Conservation (phyloP, 2,329 filamentous ascomycete species). For the Apiospora marii region DNA sequence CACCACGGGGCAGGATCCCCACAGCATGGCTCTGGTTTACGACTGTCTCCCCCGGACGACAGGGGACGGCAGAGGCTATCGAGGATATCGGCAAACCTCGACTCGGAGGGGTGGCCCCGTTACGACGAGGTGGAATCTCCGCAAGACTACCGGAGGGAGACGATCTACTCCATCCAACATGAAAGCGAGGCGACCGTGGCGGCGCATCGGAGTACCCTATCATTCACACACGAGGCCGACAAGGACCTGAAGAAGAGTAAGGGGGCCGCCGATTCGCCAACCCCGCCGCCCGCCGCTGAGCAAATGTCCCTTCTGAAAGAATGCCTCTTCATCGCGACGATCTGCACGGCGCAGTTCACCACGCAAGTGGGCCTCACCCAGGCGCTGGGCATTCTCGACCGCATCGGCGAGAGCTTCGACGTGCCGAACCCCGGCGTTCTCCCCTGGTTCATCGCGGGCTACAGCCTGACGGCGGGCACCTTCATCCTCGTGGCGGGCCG, state of each 20-base stretch:
- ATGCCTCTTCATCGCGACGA: conserved; percentile 42
- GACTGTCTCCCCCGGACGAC: too few species aligned
- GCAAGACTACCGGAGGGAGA: too few species aligned
- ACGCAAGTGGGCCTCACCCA: conserved; percentile 47
- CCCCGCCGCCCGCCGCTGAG: conserved; percentile 8
- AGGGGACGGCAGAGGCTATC: too few species aligned
- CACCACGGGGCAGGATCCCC: background rate
- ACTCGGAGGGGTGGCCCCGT: too few species aligned
- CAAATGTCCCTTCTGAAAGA: conserved; percentile 30
- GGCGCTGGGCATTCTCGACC: conserved; percentile 49
- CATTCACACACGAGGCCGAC: background rate
- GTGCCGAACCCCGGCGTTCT: conserved; percentile 46
- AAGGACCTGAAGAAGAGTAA: background rate
- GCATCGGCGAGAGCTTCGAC: conserved; percentile 52
- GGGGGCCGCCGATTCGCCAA: too few species aligned
- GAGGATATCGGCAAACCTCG: too few species aligned
- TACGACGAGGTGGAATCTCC: too few species aligned
- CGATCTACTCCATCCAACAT: background rate
- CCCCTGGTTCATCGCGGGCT: conserved; percentile 55
- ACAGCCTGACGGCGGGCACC: conserved; percentile 52
- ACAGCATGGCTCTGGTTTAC: background rate
- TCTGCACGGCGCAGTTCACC: conserved; percentile 44
- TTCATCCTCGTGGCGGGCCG: conserved; percentile 57
- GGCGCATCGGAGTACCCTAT: background rate
- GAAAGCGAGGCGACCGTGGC: too few species aligned